Evolutionary conservation across 1,284 basidiomycete species (phyloP).

Genomic region (Sphagnurus paluster): DNA sequence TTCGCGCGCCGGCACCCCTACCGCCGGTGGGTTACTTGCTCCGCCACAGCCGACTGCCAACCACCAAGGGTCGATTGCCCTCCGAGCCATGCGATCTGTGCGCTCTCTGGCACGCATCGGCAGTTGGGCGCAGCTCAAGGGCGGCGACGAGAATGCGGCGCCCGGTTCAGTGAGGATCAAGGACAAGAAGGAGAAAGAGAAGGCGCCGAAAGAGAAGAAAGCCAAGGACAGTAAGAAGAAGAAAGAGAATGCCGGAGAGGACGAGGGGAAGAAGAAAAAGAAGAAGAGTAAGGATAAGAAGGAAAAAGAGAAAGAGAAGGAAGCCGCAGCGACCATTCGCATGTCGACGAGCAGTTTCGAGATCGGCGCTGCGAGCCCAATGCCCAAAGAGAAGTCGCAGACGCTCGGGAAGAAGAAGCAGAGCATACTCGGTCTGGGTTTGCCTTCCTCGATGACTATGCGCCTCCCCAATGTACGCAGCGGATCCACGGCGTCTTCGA

Average conservation of each 20-base stretch:
- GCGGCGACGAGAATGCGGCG: conserved; percentile 35
- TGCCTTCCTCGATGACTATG: conserved; percentile 42
- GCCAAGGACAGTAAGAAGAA: conserved; percentile 28
- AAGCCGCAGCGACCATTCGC: conserved; percentile 33
- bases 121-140: conserved; percentile 64
- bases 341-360: conserved; percentile 67
- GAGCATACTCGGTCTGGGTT: conserved; percentile 54
- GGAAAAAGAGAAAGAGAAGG: conserved; percentile 32
- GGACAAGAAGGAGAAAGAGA: conserved; percentile 33
- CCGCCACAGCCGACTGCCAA: conserved; percentile 19
- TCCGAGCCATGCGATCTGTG: conserved; percentile 76
- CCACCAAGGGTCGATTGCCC: conserved; percentile 61
- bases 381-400: conserved; percentile 21
- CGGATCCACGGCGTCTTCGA: conserved; percentile 35
- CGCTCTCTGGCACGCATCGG: conserved; percentile 69
- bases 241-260: conserved; percentile 33
- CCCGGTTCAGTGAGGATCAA: conserved; percentile 24
- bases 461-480: conserved; percentile 47
- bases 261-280: conserved; percentile 34
- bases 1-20: conserved; percentile 38
- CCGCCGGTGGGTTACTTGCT: conserved; percentile 38
- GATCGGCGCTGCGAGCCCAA: conserved; percentile 48
- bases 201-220: conserved; percentile 23
- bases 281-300: conserved; percentile 22
- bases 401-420: conserved; percentile 55